Percentiles rank a stretch among this genome's conserved stretches.
phyloP scores from a whole-genome alignment of 305 asterid genomes.

The Solanum chacoense region DNA sequence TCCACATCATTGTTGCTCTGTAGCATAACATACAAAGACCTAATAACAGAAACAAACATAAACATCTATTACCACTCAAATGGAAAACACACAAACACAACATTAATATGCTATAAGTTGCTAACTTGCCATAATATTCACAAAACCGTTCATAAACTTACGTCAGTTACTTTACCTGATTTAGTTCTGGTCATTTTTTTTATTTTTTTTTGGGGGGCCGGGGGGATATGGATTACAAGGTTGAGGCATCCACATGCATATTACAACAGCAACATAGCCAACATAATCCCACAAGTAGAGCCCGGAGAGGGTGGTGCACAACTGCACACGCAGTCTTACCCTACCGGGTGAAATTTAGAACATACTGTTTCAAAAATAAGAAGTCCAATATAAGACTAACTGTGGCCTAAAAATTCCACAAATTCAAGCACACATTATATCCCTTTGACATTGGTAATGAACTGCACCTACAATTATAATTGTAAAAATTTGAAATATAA shows the following conservation, averaged over 20 bases:
- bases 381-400: neutral
- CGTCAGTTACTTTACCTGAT: neutral
- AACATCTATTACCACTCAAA: neutral
- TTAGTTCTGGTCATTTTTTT: neutral
- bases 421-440: neutral
- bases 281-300: neutral
- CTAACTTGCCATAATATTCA: neutral
- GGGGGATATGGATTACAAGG: neutral
- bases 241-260: neutral
- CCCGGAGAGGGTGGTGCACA: neutral
- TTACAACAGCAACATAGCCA: neutral
- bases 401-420: neutral
- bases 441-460: neutral
- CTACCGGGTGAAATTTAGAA: neutral
- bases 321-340: neutral
- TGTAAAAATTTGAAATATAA: neutral
- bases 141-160: neutral
- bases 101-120: neutral
- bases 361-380: neutral
- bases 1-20: neutral
- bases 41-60: neutral
- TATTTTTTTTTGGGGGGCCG: neutral
- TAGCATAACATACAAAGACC: neutral
- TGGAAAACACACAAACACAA: neutral
- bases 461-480: neutral